These are phyloP conservation scores for Penicillium sclerotigenum DNA, from an alignment of 2,329 filamentous ascomycete species.

Conservation along the genomic window DNA sequence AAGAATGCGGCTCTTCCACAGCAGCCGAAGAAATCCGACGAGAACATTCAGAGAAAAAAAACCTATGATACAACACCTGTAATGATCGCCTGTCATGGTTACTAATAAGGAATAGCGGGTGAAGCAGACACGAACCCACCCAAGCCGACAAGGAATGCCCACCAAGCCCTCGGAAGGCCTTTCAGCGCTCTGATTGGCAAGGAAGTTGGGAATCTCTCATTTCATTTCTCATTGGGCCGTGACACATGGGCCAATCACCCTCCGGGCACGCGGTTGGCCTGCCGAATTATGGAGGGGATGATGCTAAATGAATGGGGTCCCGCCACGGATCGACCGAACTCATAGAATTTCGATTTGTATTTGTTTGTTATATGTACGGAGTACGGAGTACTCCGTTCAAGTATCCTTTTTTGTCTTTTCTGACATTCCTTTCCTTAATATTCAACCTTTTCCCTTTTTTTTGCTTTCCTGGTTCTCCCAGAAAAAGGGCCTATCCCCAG, in stretches of 20 bases:
- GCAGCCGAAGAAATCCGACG: neutral
- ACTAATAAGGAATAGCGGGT: neutral
- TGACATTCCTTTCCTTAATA: neutral
- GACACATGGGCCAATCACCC: constrained; percentile 5
- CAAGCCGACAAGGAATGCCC: constrained; percentile 6
- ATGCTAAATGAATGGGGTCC: constrained; percentile 8
- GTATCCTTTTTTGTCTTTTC: no score
- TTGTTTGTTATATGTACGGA: neutral
- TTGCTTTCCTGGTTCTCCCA: neutral
- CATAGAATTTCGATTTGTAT: neutral
- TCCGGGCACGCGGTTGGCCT: constrained; percentile 6
- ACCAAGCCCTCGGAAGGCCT: constrained; percentile 8
- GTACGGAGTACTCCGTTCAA: neutral
- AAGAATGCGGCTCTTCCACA: constrained; percentile 7
- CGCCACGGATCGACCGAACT: constrained; percentile 9
- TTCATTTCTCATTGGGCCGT: constrained; percentile 12
- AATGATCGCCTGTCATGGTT: constrained; percentile 5
- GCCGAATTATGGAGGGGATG: constrained; percentile 18
- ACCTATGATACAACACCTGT: neutral
- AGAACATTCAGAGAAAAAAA: neutral
- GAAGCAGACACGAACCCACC: constrained; percentile 4
- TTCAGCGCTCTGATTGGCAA: constrained; percentile 16
- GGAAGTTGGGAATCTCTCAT: constrained; percentile 7
- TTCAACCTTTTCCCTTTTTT: neutral
- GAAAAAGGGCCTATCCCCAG: neutral